Evolutionary conservation across 106 monocot genomes (phyloP), one percentile per base, ranked within the genome.

Genomic region (Agapanthus africanus): DNA sequence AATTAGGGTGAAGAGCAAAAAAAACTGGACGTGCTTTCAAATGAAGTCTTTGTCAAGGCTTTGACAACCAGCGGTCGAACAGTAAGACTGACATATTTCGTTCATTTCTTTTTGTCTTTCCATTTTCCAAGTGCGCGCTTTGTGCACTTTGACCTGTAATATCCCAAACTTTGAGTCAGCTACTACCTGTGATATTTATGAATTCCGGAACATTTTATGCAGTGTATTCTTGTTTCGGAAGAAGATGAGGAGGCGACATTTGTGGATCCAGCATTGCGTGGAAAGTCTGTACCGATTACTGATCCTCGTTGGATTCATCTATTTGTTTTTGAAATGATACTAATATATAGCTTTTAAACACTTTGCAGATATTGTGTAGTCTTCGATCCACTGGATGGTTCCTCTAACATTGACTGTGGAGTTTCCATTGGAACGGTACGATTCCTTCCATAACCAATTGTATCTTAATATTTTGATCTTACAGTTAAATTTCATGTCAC

Each of bases 341-440:
- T 56, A 56, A 22, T 56, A 56, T 56, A 56, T 11, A 47, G 19
- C 19, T 15, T 47, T 2, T 9, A 56, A 4, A 56, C 56, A 22
- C 21, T 22, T 74, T 80, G 74, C 81, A 95, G 91, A 79, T 95
- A 95, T 26, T 91, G 91, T 59, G 95, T 95, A 23, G 91, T 91
- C 41, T 95, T 95, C 76, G 95, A 95, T 80, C 95, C 95, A 26
- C 73, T 95, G 54, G 95, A 95, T 78, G 95, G 95, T 52, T 95
- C 91, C 26, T 95, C 95, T 22, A 95, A 95, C 76, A 95, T 95
- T 28, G 95, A 95, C 51, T 95, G 95, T 67, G 95, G 95, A 60
- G 95, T 95, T 59, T 95, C 95, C 37, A 95, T 95, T 70, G 95
- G 95, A 85, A 95, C 95, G 13, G 95, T 95, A 78, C 65, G 83